These are phyloP conservation scores for Croton laevigatus DNA, from an alignment of 441 rosid genomes.

Conservation along the genomic window DNA sequence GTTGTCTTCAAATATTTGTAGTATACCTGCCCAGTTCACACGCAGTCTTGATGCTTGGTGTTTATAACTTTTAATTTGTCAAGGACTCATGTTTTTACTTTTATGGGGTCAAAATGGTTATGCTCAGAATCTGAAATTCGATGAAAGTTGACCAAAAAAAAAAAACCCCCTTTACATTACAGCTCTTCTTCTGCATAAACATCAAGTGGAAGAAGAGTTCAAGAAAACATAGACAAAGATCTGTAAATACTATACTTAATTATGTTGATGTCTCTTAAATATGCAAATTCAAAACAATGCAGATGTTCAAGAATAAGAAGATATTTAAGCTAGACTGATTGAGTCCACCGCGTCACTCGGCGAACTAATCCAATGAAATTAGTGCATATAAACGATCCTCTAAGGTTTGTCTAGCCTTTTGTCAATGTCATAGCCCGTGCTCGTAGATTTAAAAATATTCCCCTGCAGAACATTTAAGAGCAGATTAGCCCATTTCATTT, in stretches of 20 bases:
- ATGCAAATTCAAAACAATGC: not conserved
- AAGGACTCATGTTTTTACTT: no score
- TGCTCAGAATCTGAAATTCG: not conserved
- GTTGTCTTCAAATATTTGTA: not conserved
- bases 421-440: conserved; percentile 60
- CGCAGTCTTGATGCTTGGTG: no score
- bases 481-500: not conserved
- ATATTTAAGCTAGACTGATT: no score
- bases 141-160: no score
- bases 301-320: no score
- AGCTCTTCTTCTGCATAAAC: not conserved
- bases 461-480: conserved; percentile 48
- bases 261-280: not conserved
- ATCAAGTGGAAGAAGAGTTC: no score
- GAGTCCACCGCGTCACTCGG: no score
- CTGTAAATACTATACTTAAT: no score
- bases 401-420: conserved; percentile 38
- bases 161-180: no score
- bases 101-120: not conserved
- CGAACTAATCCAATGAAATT: not conserved
- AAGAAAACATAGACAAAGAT: no score
- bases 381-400: not conserved
- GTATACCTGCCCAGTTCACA: no score
- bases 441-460: conserved; percentile 73
- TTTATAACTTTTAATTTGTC: no score